Evolutionary conservation across 257 asterid genomes (phyloP).

Genomic region (Mentha longifolia): DNA sequence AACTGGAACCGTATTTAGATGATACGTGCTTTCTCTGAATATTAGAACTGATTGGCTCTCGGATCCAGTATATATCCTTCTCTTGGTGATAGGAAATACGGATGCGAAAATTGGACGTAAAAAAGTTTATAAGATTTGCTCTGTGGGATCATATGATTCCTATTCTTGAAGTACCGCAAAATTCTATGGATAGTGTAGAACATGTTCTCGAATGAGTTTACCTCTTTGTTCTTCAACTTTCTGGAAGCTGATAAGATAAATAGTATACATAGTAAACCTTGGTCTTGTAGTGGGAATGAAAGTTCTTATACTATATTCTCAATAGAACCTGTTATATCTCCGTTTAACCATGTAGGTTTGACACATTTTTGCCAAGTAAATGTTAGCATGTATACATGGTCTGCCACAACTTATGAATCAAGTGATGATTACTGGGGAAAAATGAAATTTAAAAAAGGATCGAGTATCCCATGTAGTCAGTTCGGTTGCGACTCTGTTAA

Average conservation of each 20-base stretch:
- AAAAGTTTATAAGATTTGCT: slow-evolving; percentile 6
- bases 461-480: background rate
- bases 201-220: slow-evolving; percentile 2
- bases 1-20: background rate
- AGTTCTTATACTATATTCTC: background rate
- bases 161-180: background rate
- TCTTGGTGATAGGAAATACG: background rate
- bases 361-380: background rate
- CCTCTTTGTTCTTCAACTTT: background rate
- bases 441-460: background rate
- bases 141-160: background rate
- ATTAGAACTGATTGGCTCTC: background rate
- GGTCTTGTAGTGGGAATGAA: background rate
- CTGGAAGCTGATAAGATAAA: background rate
- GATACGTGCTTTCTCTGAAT: background rate
- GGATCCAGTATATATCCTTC: background rate
- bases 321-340: background rate
- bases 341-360: background rate
- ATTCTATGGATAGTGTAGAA: background rate
- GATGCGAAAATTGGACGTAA: background rate
- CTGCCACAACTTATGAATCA: background rate
- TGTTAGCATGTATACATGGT: background rate
- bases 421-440: background rate
- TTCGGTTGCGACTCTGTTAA: slow-evolving; percentile 2
- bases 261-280: no score